Base-by-base conservation (phyloP, 2,329 filamentous ascomycete species). In the Pezicula radicicola region DNA sequence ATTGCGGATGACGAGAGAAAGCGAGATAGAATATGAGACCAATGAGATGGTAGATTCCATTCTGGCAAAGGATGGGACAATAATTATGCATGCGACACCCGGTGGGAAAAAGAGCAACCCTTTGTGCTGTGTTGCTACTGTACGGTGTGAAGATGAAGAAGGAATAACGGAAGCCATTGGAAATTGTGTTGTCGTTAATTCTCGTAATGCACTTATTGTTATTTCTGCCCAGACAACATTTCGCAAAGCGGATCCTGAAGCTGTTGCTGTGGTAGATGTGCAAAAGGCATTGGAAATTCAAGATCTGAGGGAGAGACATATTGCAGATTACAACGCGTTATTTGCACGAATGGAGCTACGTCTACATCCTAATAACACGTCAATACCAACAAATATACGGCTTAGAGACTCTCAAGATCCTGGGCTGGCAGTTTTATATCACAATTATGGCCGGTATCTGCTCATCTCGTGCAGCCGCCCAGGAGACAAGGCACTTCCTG, bases 41-140 rank as follows among this genome's bases (percentile, higher is more conserved):
- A 70, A 73, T 54, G 72, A 74, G 51, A 74, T 72, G 55, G 59
- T 73, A 18, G 71, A 74, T 54, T 68, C 68, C 15, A 51, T 74
- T 28, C 48, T 30, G 39, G 63, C 63, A 12, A 59, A 55, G 9
- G 58, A 65, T 27, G 59, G 63, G 42, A 64, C 59, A 12, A 69
- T 71, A 46, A 63, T 62, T 16, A 72, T 72, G 70, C 66, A 67
- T 52, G 64, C 68, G 27, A 71, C 69, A 10, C 67, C 70, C 21
- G 70, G 69, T 9, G 69, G 70, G 7, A 55, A 53, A 25, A 50
- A 60, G n/a, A 68, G 51, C 43, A 70, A 68, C 52, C 54, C 57
- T 18, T 58, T 66, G 15, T 69, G 68, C 49, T 71, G 70, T 52
- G 58, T 65, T 35, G 56, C 67, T 28, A 59, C 57, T n/a, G 58